Evolutionary conservation across 257 asterid species (phyloP).

Genomic region (Jasminum sambac): DNA sequence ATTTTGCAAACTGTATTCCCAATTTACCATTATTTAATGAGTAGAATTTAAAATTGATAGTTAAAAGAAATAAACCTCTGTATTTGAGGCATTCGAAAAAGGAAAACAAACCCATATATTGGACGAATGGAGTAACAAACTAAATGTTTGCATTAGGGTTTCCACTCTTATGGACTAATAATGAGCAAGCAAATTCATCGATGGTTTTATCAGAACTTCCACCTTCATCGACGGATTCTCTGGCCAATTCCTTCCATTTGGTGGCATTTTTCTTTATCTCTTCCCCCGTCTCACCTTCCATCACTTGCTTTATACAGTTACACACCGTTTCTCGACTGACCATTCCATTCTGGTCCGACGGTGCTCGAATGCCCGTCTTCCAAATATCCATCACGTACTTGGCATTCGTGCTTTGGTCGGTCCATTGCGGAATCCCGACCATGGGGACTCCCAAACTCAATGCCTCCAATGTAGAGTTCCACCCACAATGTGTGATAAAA

Average conservation of each 20-base stretch:
- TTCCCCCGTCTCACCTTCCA: constrained; percentile 33
- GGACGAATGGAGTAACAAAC: too few relatives aligned
- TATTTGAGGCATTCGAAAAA: too few relatives aligned
- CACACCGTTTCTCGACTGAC: constrained; percentile 30
- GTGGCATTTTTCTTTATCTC: constrained; percentile 27
- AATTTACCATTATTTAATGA: too few relatives aligned
- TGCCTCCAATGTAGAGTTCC: constrained; percentile 44
- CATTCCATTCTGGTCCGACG: constrained; percentile 15
- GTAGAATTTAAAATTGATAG: too few relatives aligned
- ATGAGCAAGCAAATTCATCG: constrained; percentile 28
- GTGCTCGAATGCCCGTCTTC: constrained; percentile 34
- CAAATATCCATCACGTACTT: constrained; percentile 35
- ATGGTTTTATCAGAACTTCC: constrained; percentile 40
- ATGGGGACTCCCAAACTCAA: constrained; percentile 38
- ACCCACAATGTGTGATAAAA: constrained; percentile 39
- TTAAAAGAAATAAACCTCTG: too few relatives aligned
- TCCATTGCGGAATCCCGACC: constrained; percentile 43
- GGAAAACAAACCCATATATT: too few relatives aligned
- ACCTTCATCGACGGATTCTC: constrained; percentile 33
- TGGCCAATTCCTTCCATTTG: constrained; percentile 35
- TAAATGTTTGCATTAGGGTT: too few relatives aligned
- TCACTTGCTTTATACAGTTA: constrained; percentile 28
- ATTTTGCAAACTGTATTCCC: too few relatives aligned
- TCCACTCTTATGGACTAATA: too few relatives aligned
- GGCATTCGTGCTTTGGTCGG: constrained; percentile 34